Percentiles rank a stretch among this genome's conserved stretches.
Evolutionary conservation across 2,329 filamentous ascomycete species (phyloP).

Genomic region (Hypoxylon sp.): DNA sequence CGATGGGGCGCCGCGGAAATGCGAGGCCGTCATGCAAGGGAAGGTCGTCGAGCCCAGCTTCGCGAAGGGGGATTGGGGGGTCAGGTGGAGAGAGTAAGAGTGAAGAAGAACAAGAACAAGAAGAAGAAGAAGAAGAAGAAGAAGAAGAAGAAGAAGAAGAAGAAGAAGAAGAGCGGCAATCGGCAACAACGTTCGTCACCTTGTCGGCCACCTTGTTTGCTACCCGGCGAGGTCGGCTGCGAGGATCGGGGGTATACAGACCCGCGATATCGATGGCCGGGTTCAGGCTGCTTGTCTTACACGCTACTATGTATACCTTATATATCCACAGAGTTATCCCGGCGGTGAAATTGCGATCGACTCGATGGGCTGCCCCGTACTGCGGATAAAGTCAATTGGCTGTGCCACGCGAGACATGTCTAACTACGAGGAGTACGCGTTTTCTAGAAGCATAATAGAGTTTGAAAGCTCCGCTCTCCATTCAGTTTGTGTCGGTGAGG

Average conservation of each 20-base stretch:
- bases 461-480: not conserved
- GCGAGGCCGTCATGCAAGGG: slow-evolving; percentile 70
- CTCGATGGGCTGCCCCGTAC: slow-evolving; percentile 11
- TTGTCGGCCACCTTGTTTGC: slow-evolving; percentile 14
- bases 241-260: not conserved
- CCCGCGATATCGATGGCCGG: slow-evolving; percentile 19
- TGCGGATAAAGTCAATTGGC: slow-evolving; percentile 17
- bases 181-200: not conserved
- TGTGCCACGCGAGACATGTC: slow-evolving; percentile 18
- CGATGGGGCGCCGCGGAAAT: slow-evolving; percentile 56
- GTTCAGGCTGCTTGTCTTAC: slow-evolving; percentile 27
- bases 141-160: too few relatives aligned
- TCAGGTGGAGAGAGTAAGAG: slow-evolving; percentile 65
- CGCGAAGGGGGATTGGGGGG: slow-evolving; percentile 71
- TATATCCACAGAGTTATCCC: slow-evolving; percentile 13
- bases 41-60: slow-evolving; percentile 70
- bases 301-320: not conserved
- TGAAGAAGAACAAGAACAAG: not conserved
- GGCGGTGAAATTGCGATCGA: slow-evolving; percentile 36
- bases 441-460: not conserved
- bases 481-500: not conserved
- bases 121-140: too few relatives aligned
- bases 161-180: not conserved
- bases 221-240: not conserved
- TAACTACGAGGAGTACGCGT: slow-evolving; percentile 8